Base-by-base conservation (phyloP, 345 rosid species). In the Eucalyptus regnans region DNA sequence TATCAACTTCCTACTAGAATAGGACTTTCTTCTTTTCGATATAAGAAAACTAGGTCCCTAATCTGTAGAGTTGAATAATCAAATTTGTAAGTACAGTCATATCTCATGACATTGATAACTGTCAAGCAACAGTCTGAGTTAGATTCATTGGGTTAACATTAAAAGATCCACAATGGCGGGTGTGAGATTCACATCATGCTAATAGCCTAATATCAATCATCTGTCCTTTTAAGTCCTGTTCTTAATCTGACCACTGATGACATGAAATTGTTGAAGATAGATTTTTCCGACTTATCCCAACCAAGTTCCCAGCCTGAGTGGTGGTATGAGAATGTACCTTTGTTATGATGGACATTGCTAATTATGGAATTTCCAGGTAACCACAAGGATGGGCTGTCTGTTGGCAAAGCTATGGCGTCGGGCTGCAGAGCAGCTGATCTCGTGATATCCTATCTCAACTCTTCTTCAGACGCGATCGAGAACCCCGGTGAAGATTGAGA, bases 361-460 rank as follows among this genome's bases (percentile, higher is more conserved):
- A 86, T 31, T 25, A 86, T 51, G 62, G 29, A 46, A 33, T 89
- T 89, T 68, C 52, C 91, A 97, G 99, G 99, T 90, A 97, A 97
- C 94, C 97, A 96, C 88, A 96, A 91, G 93, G 97, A 93, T 9
- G 98, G 99, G 89, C 92, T 97, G 88, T 95, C 99, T 3, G 99
- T 96, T 44, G 99, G 99, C 27, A 97, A 97, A 92, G 88, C 99
- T 86, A 93, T 96, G 68, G 93, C 94, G 66, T 96, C 98, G 31
- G 99, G 99, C 84, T 95, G 95, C 94, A 95, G 92, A 91, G 99
- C 99, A 85, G 99, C 99, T 89, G 98, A 96, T 93, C 95, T 90
- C 87, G 99, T 95, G 79, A 93, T 97, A 89, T 94, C 97, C 49
- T 95, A 94, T 91, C 88, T 97, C 92, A 96, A 95, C 85, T 94